phyloP scores from a whole-genome alignment of 2,329 filamentous ascomycete species.

The Venturiaceae sp. region DNA sequence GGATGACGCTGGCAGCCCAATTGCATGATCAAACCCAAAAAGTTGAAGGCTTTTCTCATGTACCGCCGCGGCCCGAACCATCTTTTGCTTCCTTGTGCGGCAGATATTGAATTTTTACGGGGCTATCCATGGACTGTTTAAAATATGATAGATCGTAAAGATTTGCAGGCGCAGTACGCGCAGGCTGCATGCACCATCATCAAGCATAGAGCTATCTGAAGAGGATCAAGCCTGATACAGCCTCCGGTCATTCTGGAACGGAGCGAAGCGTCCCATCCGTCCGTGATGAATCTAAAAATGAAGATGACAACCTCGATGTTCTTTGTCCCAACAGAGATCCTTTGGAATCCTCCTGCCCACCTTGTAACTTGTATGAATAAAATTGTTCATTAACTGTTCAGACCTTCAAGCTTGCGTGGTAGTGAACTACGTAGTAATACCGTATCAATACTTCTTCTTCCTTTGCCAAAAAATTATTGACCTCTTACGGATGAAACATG shows the following conservation, averaged over 20 bases:
- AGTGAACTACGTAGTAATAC: too few species aligned
- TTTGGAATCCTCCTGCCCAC: too few species aligned
- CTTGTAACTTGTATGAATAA: too few species aligned
- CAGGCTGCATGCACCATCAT: neutral
- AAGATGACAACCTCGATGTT: neutral
- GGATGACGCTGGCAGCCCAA: neutral
- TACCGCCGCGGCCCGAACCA: neutral
- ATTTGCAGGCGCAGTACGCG: neutral
- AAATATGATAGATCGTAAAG: slow-evolving; percentile 1
- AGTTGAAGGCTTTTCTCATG: neutral
- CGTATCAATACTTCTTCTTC: too few species aligned
- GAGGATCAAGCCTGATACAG: too few species aligned
- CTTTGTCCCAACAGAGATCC: neutral
- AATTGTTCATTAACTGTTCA: too few species aligned
- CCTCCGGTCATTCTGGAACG: neutral
- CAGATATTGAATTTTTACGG: neutral
- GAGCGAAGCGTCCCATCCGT: neutral
- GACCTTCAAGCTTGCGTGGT: too few species aligned
- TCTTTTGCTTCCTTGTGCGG: neutral
- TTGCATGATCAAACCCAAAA: neutral
- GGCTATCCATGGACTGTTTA: neutral
- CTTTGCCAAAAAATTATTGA: too few species aligned
- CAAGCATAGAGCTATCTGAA: neutral
- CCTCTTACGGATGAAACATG: too few species aligned
- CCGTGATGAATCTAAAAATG: neutral